These are phyloP conservation scores for Phyllosticta capitalensis DNA, from an alignment of 2,329 filamentous ascomycete genomes.

Conservation along the genomic window DNA sequence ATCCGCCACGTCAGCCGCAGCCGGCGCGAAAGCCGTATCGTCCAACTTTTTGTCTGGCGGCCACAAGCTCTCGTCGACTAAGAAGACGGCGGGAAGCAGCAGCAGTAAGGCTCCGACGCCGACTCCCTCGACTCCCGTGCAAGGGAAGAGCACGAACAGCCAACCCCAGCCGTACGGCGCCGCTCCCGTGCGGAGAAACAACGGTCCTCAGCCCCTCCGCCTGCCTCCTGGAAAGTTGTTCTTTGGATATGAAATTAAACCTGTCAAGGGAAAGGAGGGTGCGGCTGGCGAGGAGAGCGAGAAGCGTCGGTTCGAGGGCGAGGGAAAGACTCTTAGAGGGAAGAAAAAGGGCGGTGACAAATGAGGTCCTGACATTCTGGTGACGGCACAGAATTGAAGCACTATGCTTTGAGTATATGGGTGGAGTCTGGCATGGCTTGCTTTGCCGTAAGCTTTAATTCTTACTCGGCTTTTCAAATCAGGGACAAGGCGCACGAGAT, in stretches of 20 bases:
- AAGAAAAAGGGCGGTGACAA: constrained; percentile 56
- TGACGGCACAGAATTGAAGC: neutral
- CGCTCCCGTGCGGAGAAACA: constrained; percentile 41
- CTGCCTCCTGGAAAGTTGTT: constrained; percentile 85
- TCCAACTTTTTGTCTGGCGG: constrained; percentile 76
- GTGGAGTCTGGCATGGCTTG: too few relatives aligned
- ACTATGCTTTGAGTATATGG: neutral
- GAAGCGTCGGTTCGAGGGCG: constrained; percentile 65
- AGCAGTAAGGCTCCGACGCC: constrained; percentile 64
- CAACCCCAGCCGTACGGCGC: constrained; percentile 24
- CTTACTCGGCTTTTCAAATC: neutral
- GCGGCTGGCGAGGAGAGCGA: constrained; percentile 44
- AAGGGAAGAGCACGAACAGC: constrained; percentile 38
- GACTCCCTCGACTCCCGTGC: constrained; percentile 49
- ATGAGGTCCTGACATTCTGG: constrained; percentile 12
- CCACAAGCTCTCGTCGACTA: constrained; percentile 63
- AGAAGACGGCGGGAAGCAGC: constrained; percentile 46
- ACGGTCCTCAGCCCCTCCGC: constrained; percentile 78
- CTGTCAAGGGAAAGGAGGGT: constrained; percentile 68
- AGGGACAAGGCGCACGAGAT: neutral
- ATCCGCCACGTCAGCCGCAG: constrained; percentile 54
- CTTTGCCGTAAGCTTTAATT: neutral
- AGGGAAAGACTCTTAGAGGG: constrained; percentile 64
- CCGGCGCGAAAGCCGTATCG: constrained; percentile 52
- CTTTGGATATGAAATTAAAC: constrained; percentile 90